These are phyloP conservation scores for Saturnispora quitensis DNA, from an alignment of 805 yeast genomes.

Conservation along the genomic window DNA sequence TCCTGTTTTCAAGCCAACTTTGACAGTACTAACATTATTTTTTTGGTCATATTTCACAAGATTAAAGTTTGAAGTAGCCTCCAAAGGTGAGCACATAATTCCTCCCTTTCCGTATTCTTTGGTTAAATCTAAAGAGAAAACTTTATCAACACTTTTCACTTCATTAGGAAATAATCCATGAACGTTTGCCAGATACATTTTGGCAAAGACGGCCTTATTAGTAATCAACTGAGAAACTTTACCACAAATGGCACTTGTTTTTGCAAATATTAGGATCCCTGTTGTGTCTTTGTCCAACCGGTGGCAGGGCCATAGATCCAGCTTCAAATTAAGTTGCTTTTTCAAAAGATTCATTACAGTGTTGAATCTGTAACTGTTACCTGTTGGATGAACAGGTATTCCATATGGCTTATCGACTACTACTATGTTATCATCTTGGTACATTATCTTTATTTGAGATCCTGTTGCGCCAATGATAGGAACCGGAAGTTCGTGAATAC, in stretches of 20 bases:
- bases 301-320: conserved; percentile 31
- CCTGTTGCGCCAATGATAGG: conserved; percentile 10
- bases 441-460: conserved; percentile 21
- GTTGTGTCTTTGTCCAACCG: conserved; percentile 43
- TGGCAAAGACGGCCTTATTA: conserved; percentile 17
- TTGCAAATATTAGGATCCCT: conserved; percentile 38
- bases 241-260: conserved; percentile 15
- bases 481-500: conserved; percentile 40
- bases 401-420: conserved; percentile 47
- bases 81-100: conserved; percentile 7
- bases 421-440: conserved; percentile 30
- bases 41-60: conserved; percentile 20
- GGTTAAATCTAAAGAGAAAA: conserved; percentile 19
- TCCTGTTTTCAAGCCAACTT: conserved; percentile 39
- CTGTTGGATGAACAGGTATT: conserved; percentile 46
- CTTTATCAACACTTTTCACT: conserved; percentile 22
- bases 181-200: conserved; percentile 37
- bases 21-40: conserved; percentile 30
- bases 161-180: conserved; percentile 31
- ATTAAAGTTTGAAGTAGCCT: conserved; percentile 17
- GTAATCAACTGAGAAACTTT: conserved; percentile 4
- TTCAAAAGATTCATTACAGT: conserved; percentile 35
- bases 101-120: conserved; percentile 20
- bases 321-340: conserved; percentile 17
- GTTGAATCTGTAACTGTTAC: conserved; percentile 33